A percentile compares a stretch with the other conserved stretches of the same genome.
Conservation (phyloP, 1,284 basidiomycete genomes). For the Tranzscheliella williamsii region DNA sequence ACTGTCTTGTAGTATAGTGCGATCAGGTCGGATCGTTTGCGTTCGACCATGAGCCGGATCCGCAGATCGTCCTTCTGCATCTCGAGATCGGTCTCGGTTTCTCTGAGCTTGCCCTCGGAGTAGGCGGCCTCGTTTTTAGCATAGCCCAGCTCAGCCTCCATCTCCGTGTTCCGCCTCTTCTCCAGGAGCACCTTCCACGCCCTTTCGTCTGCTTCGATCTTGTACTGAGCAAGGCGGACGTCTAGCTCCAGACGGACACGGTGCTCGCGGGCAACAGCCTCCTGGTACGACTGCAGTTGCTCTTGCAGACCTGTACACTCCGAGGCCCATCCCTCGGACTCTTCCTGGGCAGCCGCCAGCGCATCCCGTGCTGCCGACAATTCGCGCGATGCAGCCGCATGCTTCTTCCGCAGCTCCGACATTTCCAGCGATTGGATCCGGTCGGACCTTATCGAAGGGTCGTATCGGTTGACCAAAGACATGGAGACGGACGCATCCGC, state of each 20-base stretch:
- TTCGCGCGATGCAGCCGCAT: conserved; percentile 8
- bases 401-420: conserved; percentile 29
- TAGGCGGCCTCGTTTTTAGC: conserved; percentile 33
- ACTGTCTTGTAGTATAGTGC: conserved; percentile 14
- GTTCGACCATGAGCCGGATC: conserved; percentile 32
- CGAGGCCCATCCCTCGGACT: conserved; percentile 37
- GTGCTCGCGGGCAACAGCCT: conserved; percentile 10
- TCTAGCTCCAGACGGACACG: conserved; percentile 17
- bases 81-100: conserved; percentile 16
- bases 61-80: conserved; percentile 27
- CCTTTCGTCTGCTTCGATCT: conserved; percentile 33
- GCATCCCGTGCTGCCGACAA: conserved; percentile 13
- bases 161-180: conserved; percentile 10
- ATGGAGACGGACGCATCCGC: not conserved
- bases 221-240: conserved; percentile 24
- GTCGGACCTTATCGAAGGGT: conserved; percentile 24
- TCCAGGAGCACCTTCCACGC: conserved; percentile 24
- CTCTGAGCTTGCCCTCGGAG: conserved; percentile 17
- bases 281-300: conserved; percentile 12
- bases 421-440: conserved; percentile 31
- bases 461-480: conserved; percentile 16
- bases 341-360: conserved; percentile 27
- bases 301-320: conserved; percentile 34
- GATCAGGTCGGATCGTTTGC: conserved; percentile 32
- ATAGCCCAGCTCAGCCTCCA: conserved; percentile 22